Conservation (phyloP, 2,329 filamentous ascomycete species). For the Alternaria ethzedia region DNA sequence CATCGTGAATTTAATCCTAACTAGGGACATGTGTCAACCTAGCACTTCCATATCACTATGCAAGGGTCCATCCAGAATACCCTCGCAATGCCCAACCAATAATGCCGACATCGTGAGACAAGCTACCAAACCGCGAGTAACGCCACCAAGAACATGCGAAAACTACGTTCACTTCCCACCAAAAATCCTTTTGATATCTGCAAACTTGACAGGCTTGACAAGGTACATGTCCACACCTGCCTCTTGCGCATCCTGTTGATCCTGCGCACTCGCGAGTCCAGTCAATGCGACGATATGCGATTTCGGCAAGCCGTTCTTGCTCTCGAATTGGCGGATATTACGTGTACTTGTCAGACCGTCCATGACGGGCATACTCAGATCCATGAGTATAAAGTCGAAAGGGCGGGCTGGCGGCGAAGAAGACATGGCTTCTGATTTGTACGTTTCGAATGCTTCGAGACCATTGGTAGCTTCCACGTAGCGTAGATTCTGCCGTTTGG, state of each 20-base stretch:
- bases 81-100: neutral
- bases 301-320: slow-evolving; percentile 24
- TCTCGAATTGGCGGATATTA: slow-evolving; percentile 36
- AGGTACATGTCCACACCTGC: slow-evolving; percentile 48
- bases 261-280: slow-evolving; percentile 44
- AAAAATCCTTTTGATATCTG: slow-evolving; percentile 39
- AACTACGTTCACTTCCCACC: slow-evolving; percentile 9
- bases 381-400: slow-evolving; percentile 46
- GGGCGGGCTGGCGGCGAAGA: slow-evolving; percentile 23
- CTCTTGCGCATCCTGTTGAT: slow-evolving; percentile 43
- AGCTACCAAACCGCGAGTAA: neutral
- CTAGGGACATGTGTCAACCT: neutral
- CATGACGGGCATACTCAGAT: slow-evolving; percentile 46
- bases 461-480: slow-evolving; percentile 42
- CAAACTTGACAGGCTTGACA: slow-evolving; percentile 49
- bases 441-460: slow-evolving; percentile 38
- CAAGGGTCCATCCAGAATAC: neutral
- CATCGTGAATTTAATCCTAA: neutral
- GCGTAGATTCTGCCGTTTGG: slow-evolving; percentile 36
- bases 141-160: neutral
- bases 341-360: slow-evolving; percentile 49
- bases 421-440: slow-evolving; percentile 24
- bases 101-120: neutral
- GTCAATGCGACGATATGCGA: slow-evolving; percentile 46
- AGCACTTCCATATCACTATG: neutral